Evolutionary conservation across 495 filamentous ascomycete genomes (phyloP).

Genomic region (Margaritispora aquatica): DNA sequence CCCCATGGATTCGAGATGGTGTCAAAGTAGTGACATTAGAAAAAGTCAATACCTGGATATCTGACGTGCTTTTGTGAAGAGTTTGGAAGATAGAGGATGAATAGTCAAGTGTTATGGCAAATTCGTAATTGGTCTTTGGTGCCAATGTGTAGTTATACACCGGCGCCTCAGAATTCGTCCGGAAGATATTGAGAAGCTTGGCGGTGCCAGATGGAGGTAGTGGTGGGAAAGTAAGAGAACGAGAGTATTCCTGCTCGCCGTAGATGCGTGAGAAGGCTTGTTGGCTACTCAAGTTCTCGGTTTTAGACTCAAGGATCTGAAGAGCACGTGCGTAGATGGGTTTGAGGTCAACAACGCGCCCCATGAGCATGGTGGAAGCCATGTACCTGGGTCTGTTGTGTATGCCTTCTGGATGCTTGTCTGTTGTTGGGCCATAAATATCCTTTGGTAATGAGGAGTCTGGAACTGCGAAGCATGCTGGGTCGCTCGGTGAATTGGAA

Average conservation of each 20-base stretch:
- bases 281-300: conserved; percentile 21
- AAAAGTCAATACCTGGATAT: conserved; percentile 8
- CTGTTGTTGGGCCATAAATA: conserved; percentile 51
- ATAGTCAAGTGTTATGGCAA: conserved; percentile 48
- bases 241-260: conserved; percentile 47
- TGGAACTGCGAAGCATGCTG: conserved; percentile 50
- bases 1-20: conserved; percentile 21
- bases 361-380: conserved; percentile 46
- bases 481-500: conserved; percentile 35
- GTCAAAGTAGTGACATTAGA: conserved; percentile 2
- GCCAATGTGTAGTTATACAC: conserved; percentile 8
- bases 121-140: conserved; percentile 44
- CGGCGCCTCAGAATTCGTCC: background rate
- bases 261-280: conserved; percentile 50
- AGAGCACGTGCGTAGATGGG: conserved; percentile 39
- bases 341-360: conserved; percentile 43
- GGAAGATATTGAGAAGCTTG: background rate
- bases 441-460: conserved; percentile 49
- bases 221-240: background rate
- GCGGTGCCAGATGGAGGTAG: background rate
- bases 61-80: conserved; percentile 7
- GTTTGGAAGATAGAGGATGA: conserved; percentile 36
- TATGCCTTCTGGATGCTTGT: conserved; percentile 25
- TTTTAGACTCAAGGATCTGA: background rate
- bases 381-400: conserved; percentile 45